Conservation (phyloP, 1,284 basidiomycete species). For the Irpex lacteus region DNA sequence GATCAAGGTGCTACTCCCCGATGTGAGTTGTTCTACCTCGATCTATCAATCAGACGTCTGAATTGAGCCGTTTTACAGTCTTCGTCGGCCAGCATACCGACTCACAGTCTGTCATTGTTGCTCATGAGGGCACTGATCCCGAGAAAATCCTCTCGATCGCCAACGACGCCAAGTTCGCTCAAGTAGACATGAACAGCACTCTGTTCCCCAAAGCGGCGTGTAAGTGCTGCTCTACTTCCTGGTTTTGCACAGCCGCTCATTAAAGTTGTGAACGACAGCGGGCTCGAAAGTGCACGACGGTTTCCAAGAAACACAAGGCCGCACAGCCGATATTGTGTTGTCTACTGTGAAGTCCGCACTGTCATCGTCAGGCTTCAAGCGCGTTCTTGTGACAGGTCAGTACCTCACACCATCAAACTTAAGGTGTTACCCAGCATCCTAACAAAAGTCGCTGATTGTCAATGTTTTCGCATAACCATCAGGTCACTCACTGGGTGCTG, state of each 20-base stretch:
- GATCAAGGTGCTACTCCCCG: constrained; percentile 33
- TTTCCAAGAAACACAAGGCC: constrained; percentile 43
- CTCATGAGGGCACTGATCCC: constrained; percentile 46
- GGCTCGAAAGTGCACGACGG: constrained; percentile 39
- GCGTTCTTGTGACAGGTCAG: constrained; percentile 39
- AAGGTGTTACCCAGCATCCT: background rate
- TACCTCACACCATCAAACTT: background rate
- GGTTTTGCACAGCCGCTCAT: background rate
- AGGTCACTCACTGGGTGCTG: constrained; percentile 35
- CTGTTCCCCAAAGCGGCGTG: constrained; percentile 35
- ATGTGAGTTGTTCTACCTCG: constrained; percentile 25
- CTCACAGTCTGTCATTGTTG: constrained; percentile 40
- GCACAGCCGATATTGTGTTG: constrained; percentile 40
- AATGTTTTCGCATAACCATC: background rate
- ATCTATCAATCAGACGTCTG: background rate
- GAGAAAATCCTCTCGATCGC: constrained; percentile 39
- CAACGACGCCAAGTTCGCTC: constrained; percentile 39
- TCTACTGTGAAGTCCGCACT: constrained; percentile 37
- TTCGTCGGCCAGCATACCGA: constrained; percentile 41
- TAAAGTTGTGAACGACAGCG: constrained; percentile 14
- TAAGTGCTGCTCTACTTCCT: constrained; percentile 16
- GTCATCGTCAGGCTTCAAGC: constrained; percentile 30
- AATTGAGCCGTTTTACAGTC: constrained; percentile 22
- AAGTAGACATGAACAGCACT: constrained; percentile 35
- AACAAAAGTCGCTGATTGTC: constrained; percentile 1